Evolutionary conservation across 345 rosid genomes (phyloP).

Genomic region (Microcos paniculata): DNA sequence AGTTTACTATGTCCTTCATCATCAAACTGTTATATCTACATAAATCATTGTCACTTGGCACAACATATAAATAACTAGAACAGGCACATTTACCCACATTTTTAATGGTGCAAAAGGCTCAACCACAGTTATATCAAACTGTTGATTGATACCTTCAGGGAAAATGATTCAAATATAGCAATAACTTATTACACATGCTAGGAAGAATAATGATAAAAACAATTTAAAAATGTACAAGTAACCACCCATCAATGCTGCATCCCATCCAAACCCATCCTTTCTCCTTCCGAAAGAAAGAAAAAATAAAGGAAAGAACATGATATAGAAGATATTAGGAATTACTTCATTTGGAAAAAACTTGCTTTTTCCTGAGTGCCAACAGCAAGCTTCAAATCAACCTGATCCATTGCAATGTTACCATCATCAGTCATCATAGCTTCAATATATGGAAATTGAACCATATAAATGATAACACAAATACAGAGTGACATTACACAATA

Average conservation of each 20-base stretch:
- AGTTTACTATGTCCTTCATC: neutral
- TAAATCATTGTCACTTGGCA: neutral
- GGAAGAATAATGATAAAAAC: neutral
- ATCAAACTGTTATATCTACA: neutral
- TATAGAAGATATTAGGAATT: neutral
- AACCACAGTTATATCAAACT: neutral
- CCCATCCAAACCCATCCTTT: neutral
- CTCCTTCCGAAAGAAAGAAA: neutral
- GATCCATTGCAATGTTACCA: constrained; percentile 13
- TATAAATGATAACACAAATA: neutral
- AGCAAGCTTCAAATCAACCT: constrained; percentile 23
- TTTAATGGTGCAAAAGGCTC: neutral
- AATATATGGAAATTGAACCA: neutral
- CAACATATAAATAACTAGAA: neutral
- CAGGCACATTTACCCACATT: neutral
- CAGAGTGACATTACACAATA: neutral
- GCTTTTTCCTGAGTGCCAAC: constrained; percentile 10
- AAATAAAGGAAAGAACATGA: neutral
- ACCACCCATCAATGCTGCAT: neutral
- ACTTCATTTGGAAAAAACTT: constrained; percentile 26
- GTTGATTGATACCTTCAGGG: neutral
- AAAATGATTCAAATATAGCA: constrained; percentile 1
- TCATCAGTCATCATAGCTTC: neutral
- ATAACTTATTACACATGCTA: neutral
- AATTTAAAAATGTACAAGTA: neutral